phyloP scores from a whole-genome alignment of 192 early-diverging fungal species.

The Gigaspora rosea region DNA sequence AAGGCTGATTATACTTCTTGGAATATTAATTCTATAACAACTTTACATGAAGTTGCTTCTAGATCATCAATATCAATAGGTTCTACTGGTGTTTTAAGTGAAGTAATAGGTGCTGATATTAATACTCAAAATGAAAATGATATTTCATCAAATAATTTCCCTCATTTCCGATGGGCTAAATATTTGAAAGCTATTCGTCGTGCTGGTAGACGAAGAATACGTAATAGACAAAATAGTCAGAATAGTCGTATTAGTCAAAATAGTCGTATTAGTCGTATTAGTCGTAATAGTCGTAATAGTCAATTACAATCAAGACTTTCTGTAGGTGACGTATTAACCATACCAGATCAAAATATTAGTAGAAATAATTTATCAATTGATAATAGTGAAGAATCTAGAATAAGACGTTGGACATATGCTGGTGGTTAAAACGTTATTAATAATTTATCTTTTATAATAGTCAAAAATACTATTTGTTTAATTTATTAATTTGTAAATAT shows the following conservation, averaged over 20 bases:
- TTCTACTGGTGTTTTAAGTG: not conserved
- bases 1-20: conserved; percentile 30
- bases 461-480: too few relatives aligned
- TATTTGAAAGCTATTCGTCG: conserved; percentile 25
- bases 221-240: not conserved
- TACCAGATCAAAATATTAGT: too few relatives aligned
- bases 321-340: too few relatives aligned
- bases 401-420: too few relatives aligned
- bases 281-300: not conserved
- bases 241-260: too few relatives aligned
- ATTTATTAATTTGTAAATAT: too few relatives aligned
- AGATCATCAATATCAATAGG: not conserved
- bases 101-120: not conserved
- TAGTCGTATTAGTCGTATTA: not conserved
- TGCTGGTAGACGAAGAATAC: not conserved
- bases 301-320: not conserved
- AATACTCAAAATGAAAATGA: not conserved
- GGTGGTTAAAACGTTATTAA: too few relatives aligned
- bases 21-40: not conserved
- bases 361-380: too few relatives aligned
- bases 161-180: conserved; percentile 30
- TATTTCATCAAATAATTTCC: not conserved
- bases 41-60: not conserved
- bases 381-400: too few relatives aligned
- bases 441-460: too few relatives aligned